Evolutionary conservation across 495 filamentous ascomycete genomes (phyloP), one percentile per base, ranked within the genome.

Genomic region (Tuber brumale): DNA sequence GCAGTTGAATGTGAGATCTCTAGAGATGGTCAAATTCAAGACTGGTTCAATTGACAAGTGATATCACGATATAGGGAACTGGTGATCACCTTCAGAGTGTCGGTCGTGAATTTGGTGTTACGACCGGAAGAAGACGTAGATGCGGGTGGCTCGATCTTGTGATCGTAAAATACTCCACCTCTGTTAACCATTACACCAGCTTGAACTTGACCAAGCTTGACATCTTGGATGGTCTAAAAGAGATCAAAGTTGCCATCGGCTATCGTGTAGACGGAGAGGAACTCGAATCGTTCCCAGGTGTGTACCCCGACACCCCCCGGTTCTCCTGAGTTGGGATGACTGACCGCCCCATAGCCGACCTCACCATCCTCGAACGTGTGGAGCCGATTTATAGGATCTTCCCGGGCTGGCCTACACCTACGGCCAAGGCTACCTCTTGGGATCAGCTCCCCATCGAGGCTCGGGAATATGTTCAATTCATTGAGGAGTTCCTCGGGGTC

Each of bases 61-160:
- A 69, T 48, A 43, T 18, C 18, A 45, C 41, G 31, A n/a, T 73
- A 45, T 61, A 84, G 81, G 87, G 86, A 70, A 84, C 84, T 69
- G 91, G 91, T 77, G 88, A 91, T 19, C 89, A 89, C 79, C 86
- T 93, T 71, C 91, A 93, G 83, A 75, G 76, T 69, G 84, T 90
- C 46, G 91, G 91, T 46, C 84, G 84, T 44, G 91, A 93, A 85
- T 90, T 90, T 83, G 94, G 93, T 76, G 92, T 92, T 46, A 97
- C 91, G 69, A 97, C 94, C 37, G 94, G 94, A 75, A 89, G 94
- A 73, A 89, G 86, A 79, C 90, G 94, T 35, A 89, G 94, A 70
- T 97, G 94, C 82, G 94, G 94, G 42, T 97, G 92, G 93, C 88
- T 97, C 57, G 94, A 97, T 82, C 88, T 97, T 10, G 91, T 94